Evolutionary conservation across 441 rosid genomes (phyloP).

Genomic region (Populus trichocarpa): DNA sequence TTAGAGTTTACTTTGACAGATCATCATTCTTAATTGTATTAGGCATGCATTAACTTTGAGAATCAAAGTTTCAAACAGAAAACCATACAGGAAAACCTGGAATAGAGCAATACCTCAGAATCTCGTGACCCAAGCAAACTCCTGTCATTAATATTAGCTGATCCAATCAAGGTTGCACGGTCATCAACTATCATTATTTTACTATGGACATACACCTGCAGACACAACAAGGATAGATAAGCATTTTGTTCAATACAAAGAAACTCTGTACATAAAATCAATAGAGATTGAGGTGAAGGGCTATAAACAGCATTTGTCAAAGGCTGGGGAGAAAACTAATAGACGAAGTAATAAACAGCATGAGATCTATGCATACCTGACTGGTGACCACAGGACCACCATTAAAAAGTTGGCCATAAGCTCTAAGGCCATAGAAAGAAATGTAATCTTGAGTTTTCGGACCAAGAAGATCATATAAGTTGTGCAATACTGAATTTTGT

Average conservation of each 20-base stretch:
- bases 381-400: constrained; percentile 92
- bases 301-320: constrained; percentile 3
- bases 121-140: constrained; percentile 99
- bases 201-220: constrained; percentile 96
- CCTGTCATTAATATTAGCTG: constrained; percentile 95
- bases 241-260: background rate
- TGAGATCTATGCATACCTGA: constrained; percentile 50
- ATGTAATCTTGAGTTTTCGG: constrained; percentile 74
- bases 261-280: background rate
- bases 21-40: background rate
- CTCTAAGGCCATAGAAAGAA: constrained; percentile 94
- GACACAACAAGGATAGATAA: background rate
- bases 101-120: constrained; percentile 70
- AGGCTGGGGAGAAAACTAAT: background rate
- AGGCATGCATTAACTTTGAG: background rate
- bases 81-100: background rate
- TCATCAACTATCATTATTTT: constrained; percentile 95
- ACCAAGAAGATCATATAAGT: constrained; percentile 72
- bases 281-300: background rate
- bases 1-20: background rate
- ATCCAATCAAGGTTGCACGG: constrained; percentile 68
- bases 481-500: constrained; percentile 79
- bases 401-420: constrained; percentile 79
- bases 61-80: background rate
- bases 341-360: background rate